A percentile compares a stretch with the other conserved stretches of the same genome.
phyloP scores from a whole-genome alignment of 2,329 filamentous ascomycete genomes.

The Monascus ruber region DNA sequence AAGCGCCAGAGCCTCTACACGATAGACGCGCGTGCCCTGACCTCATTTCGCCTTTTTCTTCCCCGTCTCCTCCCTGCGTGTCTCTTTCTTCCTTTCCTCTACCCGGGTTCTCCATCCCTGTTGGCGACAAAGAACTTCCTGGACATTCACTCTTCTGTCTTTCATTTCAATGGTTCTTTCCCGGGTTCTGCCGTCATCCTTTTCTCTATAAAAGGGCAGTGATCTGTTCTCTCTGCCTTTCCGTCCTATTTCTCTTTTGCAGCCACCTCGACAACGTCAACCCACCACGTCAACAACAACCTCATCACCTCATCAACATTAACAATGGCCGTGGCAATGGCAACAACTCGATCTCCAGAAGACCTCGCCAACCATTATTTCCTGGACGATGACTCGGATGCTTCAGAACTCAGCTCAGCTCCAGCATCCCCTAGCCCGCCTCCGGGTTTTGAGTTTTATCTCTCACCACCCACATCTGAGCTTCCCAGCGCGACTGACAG shows the following conservation, averaged over 20 bases:
- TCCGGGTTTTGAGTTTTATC: slow-evolving; percentile 20
- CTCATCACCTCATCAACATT: background rate
- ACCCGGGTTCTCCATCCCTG: background rate
- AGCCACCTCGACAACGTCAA: slow-evolving; percentile 6
- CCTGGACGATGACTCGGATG: slow-evolving; percentile 19
- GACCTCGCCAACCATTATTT: slow-evolving; percentile 9
- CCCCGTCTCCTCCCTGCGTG: slow-evolving; percentile 4
- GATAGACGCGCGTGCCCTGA: slow-evolving; percentile 5
- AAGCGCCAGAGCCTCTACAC: too few species aligned
- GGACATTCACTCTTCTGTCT: slow-evolving; percentile 4
- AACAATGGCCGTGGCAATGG: background rate
- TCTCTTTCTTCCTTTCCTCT: slow-evolving; percentile 4
- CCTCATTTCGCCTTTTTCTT: slow-evolving; percentile 8
- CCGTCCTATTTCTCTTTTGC: slow-evolving; percentile 3
- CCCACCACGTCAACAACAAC: slow-evolving; percentile 4
- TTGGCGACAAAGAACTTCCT: slow-evolving; percentile 3
- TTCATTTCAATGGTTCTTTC: slow-evolving; percentile 7
- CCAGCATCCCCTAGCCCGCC: slow-evolving; percentile 29
- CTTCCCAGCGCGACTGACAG: slow-evolving; percentile 28
- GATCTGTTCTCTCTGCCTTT: slow-evolving; percentile 1
- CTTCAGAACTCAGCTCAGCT: slow-evolving; percentile 32
- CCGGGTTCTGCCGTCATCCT: slow-evolving; percentile 1
- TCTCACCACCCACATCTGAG: slow-evolving; percentile 34
- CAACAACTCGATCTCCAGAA: slow-evolving; percentile 4
- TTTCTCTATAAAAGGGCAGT: too few species aligned